These are phyloP conservation scores for Colletotrichum cordylinicola DNA, from an alignment of 2,329 filamentous ascomycete genomes.

Conservation along the genomic window DNA sequence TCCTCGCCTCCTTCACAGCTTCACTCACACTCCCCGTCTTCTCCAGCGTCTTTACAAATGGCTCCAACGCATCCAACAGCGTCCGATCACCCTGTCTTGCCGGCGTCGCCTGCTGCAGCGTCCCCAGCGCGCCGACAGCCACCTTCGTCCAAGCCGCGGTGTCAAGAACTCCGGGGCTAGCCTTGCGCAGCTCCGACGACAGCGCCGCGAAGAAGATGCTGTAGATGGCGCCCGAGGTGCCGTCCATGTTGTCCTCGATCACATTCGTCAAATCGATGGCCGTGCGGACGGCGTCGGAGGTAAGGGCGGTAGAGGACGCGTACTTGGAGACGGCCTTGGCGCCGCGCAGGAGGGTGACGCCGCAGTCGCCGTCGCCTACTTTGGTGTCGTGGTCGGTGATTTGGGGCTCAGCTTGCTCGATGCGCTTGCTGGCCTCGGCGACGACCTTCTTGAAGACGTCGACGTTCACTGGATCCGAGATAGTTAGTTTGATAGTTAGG, in stretches of 20 bases:
- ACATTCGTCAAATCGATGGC: slow-evolving; percentile 35
- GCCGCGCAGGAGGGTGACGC: slow-evolving; percentile 43
- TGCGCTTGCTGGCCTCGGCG: neutral
- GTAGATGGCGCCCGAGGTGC: slow-evolving; percentile 78
- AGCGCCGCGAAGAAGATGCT: slow-evolving; percentile 79
- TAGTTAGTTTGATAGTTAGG: neutral
- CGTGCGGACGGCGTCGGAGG: slow-evolving; percentile 41
- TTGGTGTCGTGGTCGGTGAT: slow-evolving; percentile 35
- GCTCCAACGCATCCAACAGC: slow-evolving; percentile 73
- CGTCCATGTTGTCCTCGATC: slow-evolving; percentile 75
- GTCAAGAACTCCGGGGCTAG: neutral
- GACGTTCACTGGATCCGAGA: neutral
- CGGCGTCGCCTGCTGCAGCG: slow-evolving; percentile 63
- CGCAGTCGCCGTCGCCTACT: slow-evolving; percentile 40
- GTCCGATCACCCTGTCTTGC: slow-evolving; percentile 76
- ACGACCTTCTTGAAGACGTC: slow-evolving; percentile 4
- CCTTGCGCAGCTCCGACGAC: slow-evolving; percentile 34
- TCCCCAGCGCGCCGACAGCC: neutral
- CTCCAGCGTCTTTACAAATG: slow-evolving; percentile 67
- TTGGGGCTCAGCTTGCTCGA: slow-evolving; percentile 45
- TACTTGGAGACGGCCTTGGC: slow-evolving; percentile 65
- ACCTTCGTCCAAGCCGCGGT: neutral
- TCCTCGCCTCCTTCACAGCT: slow-evolving; percentile 61
- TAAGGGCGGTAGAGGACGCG: slow-evolving; percentile 54
- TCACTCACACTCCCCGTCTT: slow-evolving; percentile 53